Evolutionary conservation across 73 alveolate species (phyloP).

Genomic region (Urostyla sp.): DNA sequence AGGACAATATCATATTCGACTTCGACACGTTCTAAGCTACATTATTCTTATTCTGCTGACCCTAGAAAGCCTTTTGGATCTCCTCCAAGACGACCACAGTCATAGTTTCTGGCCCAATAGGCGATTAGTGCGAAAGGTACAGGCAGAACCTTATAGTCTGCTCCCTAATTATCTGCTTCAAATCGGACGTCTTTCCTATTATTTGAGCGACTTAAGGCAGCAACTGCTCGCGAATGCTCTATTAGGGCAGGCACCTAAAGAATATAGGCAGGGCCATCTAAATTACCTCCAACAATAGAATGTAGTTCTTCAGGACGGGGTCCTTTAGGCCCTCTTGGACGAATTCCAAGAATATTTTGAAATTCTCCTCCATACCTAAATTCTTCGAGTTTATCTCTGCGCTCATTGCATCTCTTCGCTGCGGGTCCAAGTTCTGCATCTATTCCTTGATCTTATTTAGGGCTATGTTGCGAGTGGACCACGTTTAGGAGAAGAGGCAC

Average conservation of each 20-base stretch:
- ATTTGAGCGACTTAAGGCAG: slow-evolving; percentile 39
- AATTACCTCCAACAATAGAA: slow-evolving; percentile 41
- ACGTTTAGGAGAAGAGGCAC: slow-evolving; percentile 54
- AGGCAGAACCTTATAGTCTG: slow-evolving; percentile 62
- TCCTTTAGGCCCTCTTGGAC: slow-evolving; percentile 49
- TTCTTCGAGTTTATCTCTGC: slow-evolving; percentile 57
- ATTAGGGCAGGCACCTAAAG: slow-evolving; percentile 21
- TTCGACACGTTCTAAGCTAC: slow-evolving; percentile 64
- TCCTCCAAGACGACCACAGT: slow-evolving; percentile 34
- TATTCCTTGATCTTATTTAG: slow-evolving; percentile 52
- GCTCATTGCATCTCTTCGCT: slow-evolving; percentile 58
- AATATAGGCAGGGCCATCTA: slow-evolving; percentile 61
- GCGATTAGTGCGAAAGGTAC: slow-evolving; percentile 53
- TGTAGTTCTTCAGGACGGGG: slow-evolving; percentile 64
- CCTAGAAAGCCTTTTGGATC: background rate
- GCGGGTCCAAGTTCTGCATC: slow-evolving; percentile 54
- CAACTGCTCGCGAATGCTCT: background rate
- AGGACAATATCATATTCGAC: slow-evolving; percentile 63
- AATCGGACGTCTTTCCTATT: slow-evolving; percentile 60
- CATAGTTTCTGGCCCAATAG: slow-evolving; percentile 71
- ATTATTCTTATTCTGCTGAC: slow-evolving; percentile 1
- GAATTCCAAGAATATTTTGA: slow-evolving; percentile 42
- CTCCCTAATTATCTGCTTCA: slow-evolving; percentile 63
- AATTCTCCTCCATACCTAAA: slow-evolving; percentile 56
- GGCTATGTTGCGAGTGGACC: slow-evolving; percentile 67